Percentiles rank a stretch among this genome's conserved stretches.
These are phyloP conservation scores for Arthroderma uncinatum DNA, from an alignment of 2,329 filamentous ascomycete species.

Conservation along the genomic window DNA sequence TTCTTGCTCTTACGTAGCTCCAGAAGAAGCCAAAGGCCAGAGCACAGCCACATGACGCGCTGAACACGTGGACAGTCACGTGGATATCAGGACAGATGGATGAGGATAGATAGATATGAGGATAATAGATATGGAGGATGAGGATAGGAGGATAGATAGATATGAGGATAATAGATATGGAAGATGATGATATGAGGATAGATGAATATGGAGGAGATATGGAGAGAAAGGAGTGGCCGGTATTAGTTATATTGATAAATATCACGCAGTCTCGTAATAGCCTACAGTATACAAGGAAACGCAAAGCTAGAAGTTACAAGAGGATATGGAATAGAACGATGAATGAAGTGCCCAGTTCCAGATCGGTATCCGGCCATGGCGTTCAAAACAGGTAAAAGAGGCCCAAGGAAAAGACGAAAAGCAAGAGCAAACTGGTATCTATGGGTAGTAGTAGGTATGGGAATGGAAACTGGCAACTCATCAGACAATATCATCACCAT, in stretches of 20 bases:
- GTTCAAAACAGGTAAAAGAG: neutral
- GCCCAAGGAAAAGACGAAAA: neutral
- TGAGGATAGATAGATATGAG: neutral
- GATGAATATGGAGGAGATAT: too few relatives aligned
- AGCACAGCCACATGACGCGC: neutral
- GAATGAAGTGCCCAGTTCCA: neutral
- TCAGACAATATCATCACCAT: neutral
- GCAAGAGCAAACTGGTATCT: conserved; percentile 1
- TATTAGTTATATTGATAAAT: too few relatives aligned
- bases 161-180: too few relatives aligned
- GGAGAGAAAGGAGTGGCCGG: too few relatives aligned
- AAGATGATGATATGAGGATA: too few relatives aligned
- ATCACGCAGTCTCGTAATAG: neutral
- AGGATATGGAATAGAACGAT: neutral
- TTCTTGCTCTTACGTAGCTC: neutral
- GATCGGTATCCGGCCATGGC: neutral
- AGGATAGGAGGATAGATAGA: neutral
- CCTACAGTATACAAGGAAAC: neutral
- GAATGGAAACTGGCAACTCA: neutral
- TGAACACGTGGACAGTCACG: neutral
- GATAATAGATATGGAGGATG: neutral
- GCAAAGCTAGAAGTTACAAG: conserved; percentile 2
- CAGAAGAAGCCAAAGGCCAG: too few relatives aligned
- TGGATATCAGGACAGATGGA: neutral
- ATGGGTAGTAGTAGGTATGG: conserved; percentile 1